These are phyloP conservation scores for Austroboletus festivus DNA, from an alignment of 768 basidiomycete genomes.

Conservation along the genomic window DNA sequence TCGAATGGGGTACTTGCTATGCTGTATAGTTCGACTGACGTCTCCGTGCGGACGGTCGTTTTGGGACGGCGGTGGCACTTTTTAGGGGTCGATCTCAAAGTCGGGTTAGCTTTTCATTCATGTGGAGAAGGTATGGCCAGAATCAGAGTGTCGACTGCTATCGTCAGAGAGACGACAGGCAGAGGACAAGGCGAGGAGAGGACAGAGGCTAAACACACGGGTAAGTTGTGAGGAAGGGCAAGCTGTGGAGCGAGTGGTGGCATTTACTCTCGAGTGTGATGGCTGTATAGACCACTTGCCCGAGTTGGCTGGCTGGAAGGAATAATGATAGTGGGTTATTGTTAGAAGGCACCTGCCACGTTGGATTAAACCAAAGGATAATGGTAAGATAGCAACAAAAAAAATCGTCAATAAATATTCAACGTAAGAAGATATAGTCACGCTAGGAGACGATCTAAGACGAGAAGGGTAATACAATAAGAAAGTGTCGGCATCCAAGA, in stretches of 20 bases:
- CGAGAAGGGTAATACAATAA: too few species aligned
- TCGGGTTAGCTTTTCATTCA: slow-evolving; percentile 46
- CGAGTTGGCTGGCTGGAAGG: slow-evolving; percentile 27
- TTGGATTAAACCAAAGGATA: too few species aligned
- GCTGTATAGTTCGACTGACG: slow-evolving; percentile 45
- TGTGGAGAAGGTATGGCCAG: slow-evolving; percentile 30
- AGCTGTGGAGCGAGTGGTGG: slow-evolving; percentile 10
- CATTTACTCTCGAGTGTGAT: slow-evolving; percentile 34
- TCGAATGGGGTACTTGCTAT: slow-evolving; percentile 52
- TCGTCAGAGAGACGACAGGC: slow-evolving; percentile 41
- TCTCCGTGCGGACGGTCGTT: slow-evolving; percentile 32
- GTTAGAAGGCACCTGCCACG: too few species aligned
- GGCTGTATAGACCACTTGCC: slow-evolving; percentile 33
- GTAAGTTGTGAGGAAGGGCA: slow-evolving; percentile 11
- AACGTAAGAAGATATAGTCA: too few species aligned
- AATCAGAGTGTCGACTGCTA: slow-evolving; percentile 33
- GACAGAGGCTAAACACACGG: slow-evolving; percentile 30
- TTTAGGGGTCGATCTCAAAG: slow-evolving; percentile 64
- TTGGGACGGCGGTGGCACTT: slow-evolving; percentile 29
- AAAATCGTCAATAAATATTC: too few species aligned
- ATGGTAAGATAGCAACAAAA: too few species aligned
- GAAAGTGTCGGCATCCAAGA: too few species aligned
- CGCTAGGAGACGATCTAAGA: too few species aligned
- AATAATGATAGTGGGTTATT: slow-evolving; percentile 28
- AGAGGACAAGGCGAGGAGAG: slow-evolving; percentile 32